Conservation (phyloP, 2,329 filamentous ascomycete species). For the Dendryphion nanum region DNA sequence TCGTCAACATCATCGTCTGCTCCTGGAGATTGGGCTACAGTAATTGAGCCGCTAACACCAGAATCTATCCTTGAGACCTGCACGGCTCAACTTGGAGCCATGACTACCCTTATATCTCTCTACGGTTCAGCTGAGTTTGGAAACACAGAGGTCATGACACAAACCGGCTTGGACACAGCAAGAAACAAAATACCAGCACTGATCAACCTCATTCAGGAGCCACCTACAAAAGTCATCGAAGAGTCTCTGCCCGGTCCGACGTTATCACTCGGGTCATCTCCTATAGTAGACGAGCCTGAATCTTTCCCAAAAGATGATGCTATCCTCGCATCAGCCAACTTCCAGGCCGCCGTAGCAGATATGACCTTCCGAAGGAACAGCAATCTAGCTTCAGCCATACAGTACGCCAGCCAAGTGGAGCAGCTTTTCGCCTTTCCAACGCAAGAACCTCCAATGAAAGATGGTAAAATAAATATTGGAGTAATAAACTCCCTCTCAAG, state of each 20-base stretch:
- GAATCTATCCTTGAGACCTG: slow-evolving; percentile 67
- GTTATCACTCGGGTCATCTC: slow-evolving; percentile 27
- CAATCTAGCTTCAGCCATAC: slow-evolving; percentile 48
- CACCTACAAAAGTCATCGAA: slow-evolving; percentile 16
- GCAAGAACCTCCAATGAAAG: slow-evolving; percentile 39
- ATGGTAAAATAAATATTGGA: slow-evolving; percentile 52
- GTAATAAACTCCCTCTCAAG: slow-evolving; percentile 53
- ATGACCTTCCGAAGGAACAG: slow-evolving; percentile 54
- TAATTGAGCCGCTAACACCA: slow-evolving; percentile 66
- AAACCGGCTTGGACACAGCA: slow-evolving; percentile 54
- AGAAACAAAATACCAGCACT: slow-evolving; percentile 56
- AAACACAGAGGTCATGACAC: slow-evolving; percentile 57
- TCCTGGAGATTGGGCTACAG: slow-evolving; percentile 62
- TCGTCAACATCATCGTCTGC: slow-evolving; percentile 26
- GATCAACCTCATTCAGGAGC: slow-evolving; percentile 38
- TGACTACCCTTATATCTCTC: slow-evolving; percentile 50
- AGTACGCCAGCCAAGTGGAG: slow-evolving; percentile 50
- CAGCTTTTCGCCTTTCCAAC: slow-evolving; percentile 31
- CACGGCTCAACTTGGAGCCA: slow-evolving; percentile 57
- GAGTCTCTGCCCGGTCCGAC: slow-evolving; percentile 30
- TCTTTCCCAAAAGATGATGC: slow-evolving; percentile 51
- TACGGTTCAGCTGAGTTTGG: slow-evolving; percentile 48
- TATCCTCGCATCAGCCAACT: slow-evolving; percentile 55
- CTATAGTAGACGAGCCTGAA: slow-evolving; percentile 22
- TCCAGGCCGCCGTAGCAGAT: slow-evolving; percentile 57